These are phyloP conservation scores for Paramecium primaurelia DNA, from an alignment of 73 alveolate species.

Conservation along the genomic window DNA sequence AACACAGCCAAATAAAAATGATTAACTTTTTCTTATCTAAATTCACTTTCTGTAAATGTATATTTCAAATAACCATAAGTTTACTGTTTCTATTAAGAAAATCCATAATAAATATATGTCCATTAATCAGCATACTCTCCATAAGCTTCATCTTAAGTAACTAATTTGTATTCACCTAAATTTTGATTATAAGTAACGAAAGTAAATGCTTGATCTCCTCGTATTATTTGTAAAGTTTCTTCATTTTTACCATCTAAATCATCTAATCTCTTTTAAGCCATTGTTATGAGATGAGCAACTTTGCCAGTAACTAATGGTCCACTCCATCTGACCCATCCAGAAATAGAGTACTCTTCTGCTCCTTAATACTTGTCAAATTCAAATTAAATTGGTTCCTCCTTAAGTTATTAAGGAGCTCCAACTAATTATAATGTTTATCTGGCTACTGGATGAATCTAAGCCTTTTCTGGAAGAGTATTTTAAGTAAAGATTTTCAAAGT, in stretches of 20 bases:
- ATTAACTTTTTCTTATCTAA: not conserved
- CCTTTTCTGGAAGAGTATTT: slow-evolving; percentile 18
- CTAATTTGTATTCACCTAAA: not conserved
- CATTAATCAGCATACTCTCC: slow-evolving; percentile 36
- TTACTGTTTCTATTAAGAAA: not conserved
- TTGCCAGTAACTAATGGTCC: slow-evolving; percentile 18
- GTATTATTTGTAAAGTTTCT: not conserved
- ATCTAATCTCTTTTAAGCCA: slow-evolving; percentile 1
- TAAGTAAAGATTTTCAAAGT: not conserved
- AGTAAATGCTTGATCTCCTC: slow-evolving; percentile 4
- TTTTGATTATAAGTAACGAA: not conserved
- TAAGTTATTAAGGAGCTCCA: not conserved
- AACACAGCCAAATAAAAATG: slow-evolving; percentile 34
- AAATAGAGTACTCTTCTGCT: slow-evolving; percentile 24
- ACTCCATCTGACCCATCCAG: slow-evolving; percentile 50
- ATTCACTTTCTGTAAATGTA: not conserved
- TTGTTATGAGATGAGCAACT: not conserved
- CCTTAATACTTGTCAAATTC: slow-evolving; percentile 30
- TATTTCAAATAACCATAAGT: slow-evolving; percentile 31
- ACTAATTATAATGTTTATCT: slow-evolving; percentile 20
- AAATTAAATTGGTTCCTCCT: not conserved
- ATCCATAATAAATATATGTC: slow-evolving; percentile 39
- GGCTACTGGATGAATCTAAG: slow-evolving; percentile 12
- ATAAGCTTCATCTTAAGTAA: not conserved
- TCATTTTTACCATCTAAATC: slow-evolving; percentile 40